Evolutionary conservation across 2,329 filamentous ascomycete species (phyloP).

Genomic region (Ophiocordyceps australis): DNA sequence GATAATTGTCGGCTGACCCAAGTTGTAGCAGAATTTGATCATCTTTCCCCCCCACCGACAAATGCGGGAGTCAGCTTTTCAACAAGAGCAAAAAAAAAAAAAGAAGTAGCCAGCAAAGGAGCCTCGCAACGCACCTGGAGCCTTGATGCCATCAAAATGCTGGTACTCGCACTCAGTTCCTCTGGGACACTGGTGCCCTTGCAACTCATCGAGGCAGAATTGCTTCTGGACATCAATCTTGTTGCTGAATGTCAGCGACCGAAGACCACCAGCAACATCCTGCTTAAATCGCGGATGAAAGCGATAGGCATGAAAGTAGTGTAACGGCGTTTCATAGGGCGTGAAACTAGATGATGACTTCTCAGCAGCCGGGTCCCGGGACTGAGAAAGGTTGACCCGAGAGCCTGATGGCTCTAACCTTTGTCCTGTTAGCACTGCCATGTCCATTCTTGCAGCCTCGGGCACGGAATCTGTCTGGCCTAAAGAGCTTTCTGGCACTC

Average conservation of each 20-base stretch:
- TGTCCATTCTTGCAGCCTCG: constrained; percentile 19
- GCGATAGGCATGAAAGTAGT: constrained; percentile 71
- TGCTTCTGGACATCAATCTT: constrained; percentile 60
- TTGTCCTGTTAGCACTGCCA: not conserved
- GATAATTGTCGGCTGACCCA: constrained; percentile 46
- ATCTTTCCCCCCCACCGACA: constrained; percentile 35
- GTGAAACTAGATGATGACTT: constrained; percentile 12
- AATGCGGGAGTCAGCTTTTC: too few relatives aligned
- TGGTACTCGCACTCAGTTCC: constrained; percentile 56
- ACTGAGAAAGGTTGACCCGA: too few relatives aligned
- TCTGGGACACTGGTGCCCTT: constrained; percentile 49
- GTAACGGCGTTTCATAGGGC: constrained; percentile 71
- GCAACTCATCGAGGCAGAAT: constrained; percentile 61
- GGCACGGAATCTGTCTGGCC: constrained; percentile 7
- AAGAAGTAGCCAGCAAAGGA: too few relatives aligned
- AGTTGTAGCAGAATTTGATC: constrained; percentile 57
- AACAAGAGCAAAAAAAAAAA: constrained; percentile 28
- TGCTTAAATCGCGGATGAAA: constrained; percentile 66
- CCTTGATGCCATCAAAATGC: constrained; percentile 43
- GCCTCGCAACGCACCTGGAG: constrained; percentile 21
- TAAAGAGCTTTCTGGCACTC: constrained; percentile 13
- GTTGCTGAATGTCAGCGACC: constrained; percentile 87
- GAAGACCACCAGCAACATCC: constrained; percentile 56
- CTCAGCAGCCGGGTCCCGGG: too few relatives aligned
- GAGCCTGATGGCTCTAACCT: too few relatives aligned